Evolutionary conservation across 2,329 filamentous ascomycete genomes (phyloP).

Genomic region (Stemphylium vesicarium): DNA sequence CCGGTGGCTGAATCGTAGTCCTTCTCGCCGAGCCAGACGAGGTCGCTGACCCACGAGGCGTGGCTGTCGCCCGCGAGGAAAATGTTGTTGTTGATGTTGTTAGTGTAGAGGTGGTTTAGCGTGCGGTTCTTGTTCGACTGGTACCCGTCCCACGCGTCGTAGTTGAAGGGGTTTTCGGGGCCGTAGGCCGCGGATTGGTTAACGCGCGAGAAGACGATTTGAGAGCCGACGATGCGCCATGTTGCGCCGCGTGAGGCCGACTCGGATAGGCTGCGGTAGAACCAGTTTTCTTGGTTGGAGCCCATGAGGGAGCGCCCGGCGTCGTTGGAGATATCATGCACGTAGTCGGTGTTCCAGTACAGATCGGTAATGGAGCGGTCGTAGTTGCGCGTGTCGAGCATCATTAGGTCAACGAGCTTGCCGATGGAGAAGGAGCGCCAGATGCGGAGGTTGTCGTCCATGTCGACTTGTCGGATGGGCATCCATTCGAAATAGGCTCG

Average conservation of each 20-base stretch:
- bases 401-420: conserved; percentile 51
- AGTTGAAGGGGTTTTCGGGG: conserved; percentile 57
- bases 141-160: conserved; percentile 71
- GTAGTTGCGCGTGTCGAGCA: conserved; percentile 54
- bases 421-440: conserved; percentile 53
- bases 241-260: conserved; percentile 69
- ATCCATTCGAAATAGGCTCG: conserved; percentile 56
- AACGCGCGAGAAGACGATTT: conserved; percentile 70
- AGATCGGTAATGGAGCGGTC: conserved; percentile 53
- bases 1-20: conserved; percentile 50
- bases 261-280: conserved; percentile 56
- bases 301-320: conserved; percentile 74
- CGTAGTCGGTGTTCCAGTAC: conserved; percentile 66
- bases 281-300: conserved; percentile 73
- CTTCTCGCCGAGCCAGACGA: conserved; percentile 54
- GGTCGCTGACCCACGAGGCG: conserved; percentile 62
- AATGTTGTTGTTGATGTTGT: conserved; percentile 75
- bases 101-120: conserved; percentile 68
- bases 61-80: conserved; percentile 75
- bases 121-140: conserved; percentile 74
- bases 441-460: conserved; percentile 52
- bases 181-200: conserved; percentile 56
- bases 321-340: conserved; percentile 69
- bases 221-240: conserved; percentile 75
- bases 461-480: conserved; percentile 53